Conservation (phyloP, 345 rosid species). For the Aethionema arabicum region DNA sequence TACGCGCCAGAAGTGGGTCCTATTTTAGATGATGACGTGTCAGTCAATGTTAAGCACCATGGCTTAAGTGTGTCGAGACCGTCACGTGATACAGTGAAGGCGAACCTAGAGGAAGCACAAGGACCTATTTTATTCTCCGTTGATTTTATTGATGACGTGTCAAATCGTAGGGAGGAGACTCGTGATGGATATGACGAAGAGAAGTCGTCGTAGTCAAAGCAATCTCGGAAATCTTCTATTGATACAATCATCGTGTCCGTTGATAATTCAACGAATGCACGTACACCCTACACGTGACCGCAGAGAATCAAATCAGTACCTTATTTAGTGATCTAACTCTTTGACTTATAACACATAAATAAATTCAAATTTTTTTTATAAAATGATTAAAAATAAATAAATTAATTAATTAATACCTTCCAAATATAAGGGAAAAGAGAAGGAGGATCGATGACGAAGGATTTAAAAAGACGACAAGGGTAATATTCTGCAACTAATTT, state of each 20-base stretch:
- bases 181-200: slow-evolving; percentile 68
- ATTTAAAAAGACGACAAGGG: slow-evolving; percentile 76
- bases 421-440: slow-evolving; percentile 87
- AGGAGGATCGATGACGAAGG: slow-evolving; percentile 94
- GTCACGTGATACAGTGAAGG: slow-evolving; percentile 92
- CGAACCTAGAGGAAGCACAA: slow-evolving; percentile 82
- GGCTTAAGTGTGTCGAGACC: slow-evolving; percentile 91
- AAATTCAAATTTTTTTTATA: slow-evolving; percentile 13
- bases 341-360: slow-evolving; percentile 17
- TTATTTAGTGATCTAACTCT: slow-evolving; percentile 28
- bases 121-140: slow-evolving; percentile 60
- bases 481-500: slow-evolving; percentile 86
- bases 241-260: slow-evolving; percentile 67
- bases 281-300: slow-evolving; percentile 67
- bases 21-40: slow-evolving; percentile 57
- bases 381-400: neutral
- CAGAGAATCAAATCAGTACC: slow-evolving; percentile 18
- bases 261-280: slow-evolving; percentile 82
- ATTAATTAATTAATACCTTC: too few relatives aligned
- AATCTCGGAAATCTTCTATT: slow-evolving; percentile 66
- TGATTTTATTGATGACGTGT: slow-evolving; percentile 56
- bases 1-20: slow-evolving; percentile 54
- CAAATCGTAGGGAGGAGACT: slow-evolving; percentile 85
- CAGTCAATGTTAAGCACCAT: slow-evolving; percentile 77
- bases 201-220: slow-evolving; percentile 66